These are phyloP conservation scores for Physocladia obscura DNA, from an alignment of 192 early-diverging fungal species.

Conservation along the genomic window DNA sequence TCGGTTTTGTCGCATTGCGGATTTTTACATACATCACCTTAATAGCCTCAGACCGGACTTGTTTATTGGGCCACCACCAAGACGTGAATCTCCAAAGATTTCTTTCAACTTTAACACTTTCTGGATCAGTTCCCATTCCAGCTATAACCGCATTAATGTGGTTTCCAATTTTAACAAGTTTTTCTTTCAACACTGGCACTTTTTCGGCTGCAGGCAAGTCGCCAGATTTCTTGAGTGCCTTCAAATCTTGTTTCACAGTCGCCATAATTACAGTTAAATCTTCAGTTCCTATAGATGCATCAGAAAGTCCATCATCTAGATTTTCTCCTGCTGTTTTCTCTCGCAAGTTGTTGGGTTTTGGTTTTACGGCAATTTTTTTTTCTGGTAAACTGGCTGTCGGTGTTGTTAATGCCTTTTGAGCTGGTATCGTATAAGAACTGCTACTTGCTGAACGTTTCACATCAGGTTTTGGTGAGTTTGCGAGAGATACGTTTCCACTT, in stretches of 20 bases:
- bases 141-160: constrained; percentile 47
- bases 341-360: neutral
- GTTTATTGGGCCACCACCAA: constrained; percentile 61
- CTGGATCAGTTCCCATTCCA: constrained; percentile 14
- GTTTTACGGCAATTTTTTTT: constrained; percentile 8
- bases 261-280: constrained; percentile 7
- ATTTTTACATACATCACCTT: constrained; percentile 55
- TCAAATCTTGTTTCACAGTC: constrained; percentile 55
- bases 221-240: constrained; percentile 43
- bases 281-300: constrained; percentile 18
- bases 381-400: neutral
- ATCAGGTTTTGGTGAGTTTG: constrained; percentile 10
- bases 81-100: constrained; percentile 70
- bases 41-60: constrained; percentile 54
- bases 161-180: constrained; percentile 54
- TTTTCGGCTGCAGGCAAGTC: constrained; percentile 23
- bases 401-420: neutral
- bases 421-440: neutral
- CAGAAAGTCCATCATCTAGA: neutral
- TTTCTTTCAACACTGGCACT: constrained; percentile 50
- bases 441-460: neutral
- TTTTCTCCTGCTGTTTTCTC: neutral
- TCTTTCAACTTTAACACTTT: constrained; percentile 41
- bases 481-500: neutral
- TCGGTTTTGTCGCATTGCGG: neutral